A percentile compares a stretch with the other conserved stretches of the same genome.
Evolutionary conservation across 169 alveolate species (phyloP).

Genomic region (Condylostoma magnum): DNA sequence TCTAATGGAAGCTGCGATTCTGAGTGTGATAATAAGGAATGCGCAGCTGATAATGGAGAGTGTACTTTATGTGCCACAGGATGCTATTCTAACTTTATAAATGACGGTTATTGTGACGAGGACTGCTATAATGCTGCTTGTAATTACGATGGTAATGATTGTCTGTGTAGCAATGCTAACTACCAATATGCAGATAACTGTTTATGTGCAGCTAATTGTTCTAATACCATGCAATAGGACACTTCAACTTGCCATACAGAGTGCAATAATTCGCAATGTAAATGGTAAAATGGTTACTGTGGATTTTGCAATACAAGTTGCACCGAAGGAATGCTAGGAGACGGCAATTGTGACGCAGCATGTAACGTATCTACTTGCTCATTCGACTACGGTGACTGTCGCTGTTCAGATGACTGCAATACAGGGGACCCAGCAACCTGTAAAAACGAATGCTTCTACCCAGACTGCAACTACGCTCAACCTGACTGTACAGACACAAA

Average conservation of each 20-base stretch:
- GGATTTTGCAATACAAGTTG: neutral
- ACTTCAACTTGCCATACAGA: neutral
- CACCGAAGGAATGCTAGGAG: too few species aligned
- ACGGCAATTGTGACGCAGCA: neutral
- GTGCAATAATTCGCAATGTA: neutral
- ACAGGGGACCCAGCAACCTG: too few species aligned
- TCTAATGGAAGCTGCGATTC: neutral
- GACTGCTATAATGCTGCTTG: neutral
- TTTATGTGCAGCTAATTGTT: neutral
- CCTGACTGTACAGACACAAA: too few species aligned
- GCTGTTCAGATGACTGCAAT: too few species aligned
- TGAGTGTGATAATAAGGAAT: neutral
- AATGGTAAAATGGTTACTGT: neutral
- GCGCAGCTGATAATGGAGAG: neutral
- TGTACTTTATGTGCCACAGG: neutral
- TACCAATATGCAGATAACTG: neutral
- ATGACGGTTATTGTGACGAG: neutral
- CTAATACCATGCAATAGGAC: neutral
- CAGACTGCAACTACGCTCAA: too few species aligned
- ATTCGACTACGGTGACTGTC: slow-evolving; percentile 25
- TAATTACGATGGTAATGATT: neutral
- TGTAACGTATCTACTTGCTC: neutral
- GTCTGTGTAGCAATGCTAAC: neutral
- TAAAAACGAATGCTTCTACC: too few species aligned
- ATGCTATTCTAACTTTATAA: neutral